These are phyloP conservation scores for Mortierella sp. DNA, from an alignment of 371 early-diverging fungal species.

Conservation along the genomic window DNA sequence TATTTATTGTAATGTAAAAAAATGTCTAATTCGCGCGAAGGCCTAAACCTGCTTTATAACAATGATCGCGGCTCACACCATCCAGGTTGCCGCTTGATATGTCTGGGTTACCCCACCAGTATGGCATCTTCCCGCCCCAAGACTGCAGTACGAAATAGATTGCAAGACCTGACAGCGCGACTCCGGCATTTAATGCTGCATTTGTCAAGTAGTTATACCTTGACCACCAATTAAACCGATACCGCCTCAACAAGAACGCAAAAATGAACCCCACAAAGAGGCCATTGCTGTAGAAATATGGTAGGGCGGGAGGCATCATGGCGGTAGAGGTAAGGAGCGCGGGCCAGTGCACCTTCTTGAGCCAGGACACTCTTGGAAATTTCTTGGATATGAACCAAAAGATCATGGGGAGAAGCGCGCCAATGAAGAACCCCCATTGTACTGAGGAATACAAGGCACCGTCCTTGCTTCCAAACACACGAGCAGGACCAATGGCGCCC, in stretches of 20 bases:
- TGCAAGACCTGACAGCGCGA: conserved; percentile 62
- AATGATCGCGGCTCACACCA: not conserved
- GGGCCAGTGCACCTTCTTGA: conserved; percentile 74
- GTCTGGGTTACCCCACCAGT: conserved; percentile 43
- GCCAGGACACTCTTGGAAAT: conserved; percentile 61
- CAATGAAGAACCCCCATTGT: conserved; percentile 60
- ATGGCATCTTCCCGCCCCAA: conserved; percentile 12
- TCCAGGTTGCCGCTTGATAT: not conserved
- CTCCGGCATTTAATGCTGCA: conserved; percentile 79
- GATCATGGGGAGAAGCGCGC: conserved; percentile 45
- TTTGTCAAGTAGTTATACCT: conserved; percentile 81
- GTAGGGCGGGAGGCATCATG: conserved; percentile 76
- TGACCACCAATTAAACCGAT: conserved; percentile 75
- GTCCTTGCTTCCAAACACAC: conserved; percentile 69
- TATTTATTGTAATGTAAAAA: too few relatives aligned
- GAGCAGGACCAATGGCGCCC: conserved; percentile 80
- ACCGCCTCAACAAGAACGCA: conserved; percentile 69
- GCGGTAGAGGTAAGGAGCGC: conserved; percentile 75
- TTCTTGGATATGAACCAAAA: conserved; percentile 52
- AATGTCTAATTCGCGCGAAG: too few relatives aligned
- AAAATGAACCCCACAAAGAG: conserved; percentile 73
- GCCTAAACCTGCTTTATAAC: not conserved
- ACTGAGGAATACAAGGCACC: conserved; percentile 41
- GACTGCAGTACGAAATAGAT: conserved; percentile 61
- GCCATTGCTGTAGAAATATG: conserved; percentile 66